Percentiles rank a stretch among this genome's conserved stretches.
phyloP scores from a whole-genome alignment of 2,329 filamentous ascomycete species.

The Emmonsia crescens region DNA sequence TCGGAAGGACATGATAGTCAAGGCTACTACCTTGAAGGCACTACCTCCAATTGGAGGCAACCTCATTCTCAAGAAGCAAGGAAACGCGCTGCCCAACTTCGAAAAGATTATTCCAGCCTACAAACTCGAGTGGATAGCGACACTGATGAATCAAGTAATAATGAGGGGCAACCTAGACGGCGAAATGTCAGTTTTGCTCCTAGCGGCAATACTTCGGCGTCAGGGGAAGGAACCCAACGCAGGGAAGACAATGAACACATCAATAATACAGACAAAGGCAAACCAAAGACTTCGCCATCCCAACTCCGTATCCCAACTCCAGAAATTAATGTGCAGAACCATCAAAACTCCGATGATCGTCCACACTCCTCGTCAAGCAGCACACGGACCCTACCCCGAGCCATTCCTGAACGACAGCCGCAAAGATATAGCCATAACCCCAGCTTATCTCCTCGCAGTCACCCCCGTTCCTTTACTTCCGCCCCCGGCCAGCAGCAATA shows the following conservation, averaged over 20 bases:
- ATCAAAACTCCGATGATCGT: background rate
- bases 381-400: background rate
- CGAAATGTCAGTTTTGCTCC: constrained; percentile 5
- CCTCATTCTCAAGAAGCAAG: constrained; percentile 30
- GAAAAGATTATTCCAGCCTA: constrained; percentile 24
- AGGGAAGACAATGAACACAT: background rate
- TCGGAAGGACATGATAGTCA: constrained; percentile 18
- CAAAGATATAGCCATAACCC: background rate
- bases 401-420: background rate
- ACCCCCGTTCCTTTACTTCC: background rate
- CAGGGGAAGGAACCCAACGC: background rate
- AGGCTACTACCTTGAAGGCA: constrained; percentile 27
- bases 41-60: constrained; percentile 26
- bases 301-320: background rate
- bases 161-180: constrained; percentile 11
- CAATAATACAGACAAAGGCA: background rate
- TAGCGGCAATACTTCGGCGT: background rate
- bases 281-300: background rate
- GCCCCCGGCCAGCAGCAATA: constrained; percentile 4
- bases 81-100: constrained; percentile 20
- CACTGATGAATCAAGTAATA: constrained; percentile 17
- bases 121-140: constrained; percentile 31
- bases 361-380: background rate
- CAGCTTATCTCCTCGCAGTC: background rate
- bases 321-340: background rate